Evolutionary conservation across 768 basidiomycete genomes (phyloP).

Genomic region (Kwoniella heveanensis): DNA sequence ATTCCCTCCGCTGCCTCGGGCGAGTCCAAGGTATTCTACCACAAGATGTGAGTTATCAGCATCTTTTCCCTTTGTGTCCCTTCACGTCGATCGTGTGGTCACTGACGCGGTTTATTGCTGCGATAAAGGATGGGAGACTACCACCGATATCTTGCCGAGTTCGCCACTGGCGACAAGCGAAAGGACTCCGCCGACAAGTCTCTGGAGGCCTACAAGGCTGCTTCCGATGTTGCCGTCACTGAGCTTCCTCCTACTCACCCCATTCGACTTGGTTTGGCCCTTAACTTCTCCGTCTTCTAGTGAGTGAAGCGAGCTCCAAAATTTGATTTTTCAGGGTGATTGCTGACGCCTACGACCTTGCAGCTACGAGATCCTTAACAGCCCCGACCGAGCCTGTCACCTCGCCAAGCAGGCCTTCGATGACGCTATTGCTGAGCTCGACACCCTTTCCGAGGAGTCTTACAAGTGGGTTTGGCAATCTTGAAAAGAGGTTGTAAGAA

Average conservation of each 20-base stretch:
- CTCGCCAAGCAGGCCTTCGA: conserved; percentile 99
- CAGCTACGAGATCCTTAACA: conserved; percentile 95
- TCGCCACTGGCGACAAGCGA: conserved; percentile 96
- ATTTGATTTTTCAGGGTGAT: not conserved
- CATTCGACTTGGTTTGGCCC: conserved; percentile 94
- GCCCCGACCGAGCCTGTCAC: conserved; percentile 96
- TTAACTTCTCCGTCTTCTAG: conserved; percentile 99
- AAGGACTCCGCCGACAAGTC: conserved; percentile 97
- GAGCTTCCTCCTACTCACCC: conserved; percentile 89
- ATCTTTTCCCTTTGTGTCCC: not conserved
- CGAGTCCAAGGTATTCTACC: conserved; percentile 99
- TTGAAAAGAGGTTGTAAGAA: not conserved
- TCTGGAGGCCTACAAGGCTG: conserved; percentile 86
- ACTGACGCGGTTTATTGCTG: conserved; percentile 3
- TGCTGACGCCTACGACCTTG: not conserved
- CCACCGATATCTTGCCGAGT: conserved; percentile 98
- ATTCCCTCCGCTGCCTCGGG: conserved; percentile 92
- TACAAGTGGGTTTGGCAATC: conserved; percentile 68
- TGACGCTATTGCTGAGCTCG: conserved; percentile 97
- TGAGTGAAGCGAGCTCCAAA: conserved; percentile 25
- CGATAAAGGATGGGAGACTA: conserved; percentile 91
- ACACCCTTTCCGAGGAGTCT: conserved; percentile 96
- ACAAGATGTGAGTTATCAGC: conserved; percentile 81
- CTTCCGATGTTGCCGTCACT: conserved; percentile 92
- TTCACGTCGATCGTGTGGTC: not conserved